These are phyloP conservation scores for Coemansia asiatica DNA, from an alignment of 192 early-diverging fungal genomes.

Conservation along the genomic window DNA sequence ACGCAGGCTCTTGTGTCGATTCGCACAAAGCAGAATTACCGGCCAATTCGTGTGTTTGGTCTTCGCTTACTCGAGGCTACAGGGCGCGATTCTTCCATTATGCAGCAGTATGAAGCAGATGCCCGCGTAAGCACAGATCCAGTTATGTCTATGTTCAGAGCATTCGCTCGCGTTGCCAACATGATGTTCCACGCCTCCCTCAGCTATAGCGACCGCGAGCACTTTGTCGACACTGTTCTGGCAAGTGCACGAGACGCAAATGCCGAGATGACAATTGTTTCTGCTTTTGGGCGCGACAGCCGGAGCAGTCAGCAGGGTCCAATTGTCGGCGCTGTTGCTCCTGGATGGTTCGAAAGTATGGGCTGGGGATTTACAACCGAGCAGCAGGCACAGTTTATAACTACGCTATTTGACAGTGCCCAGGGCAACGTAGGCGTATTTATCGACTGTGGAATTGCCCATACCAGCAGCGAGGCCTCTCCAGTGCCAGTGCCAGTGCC, in stretches of 20 bases:
- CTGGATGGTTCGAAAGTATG: slow-evolving; percentile 44
- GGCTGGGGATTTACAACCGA: slow-evolving; percentile 50
- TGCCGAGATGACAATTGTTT: slow-evolving; percentile 70
- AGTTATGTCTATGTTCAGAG: slow-evolving; percentile 77
- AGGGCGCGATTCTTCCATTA: slow-evolving; percentile 76
- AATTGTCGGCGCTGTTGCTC: slow-evolving; percentile 13
- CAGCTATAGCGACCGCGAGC: slow-evolving; percentile 59
- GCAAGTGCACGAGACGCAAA: slow-evolving; percentile 59
- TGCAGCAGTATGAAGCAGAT: slow-evolving; percentile 70
- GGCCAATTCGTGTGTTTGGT: slow-evolving; percentile 57
- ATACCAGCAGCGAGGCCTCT: slow-evolving; percentile 19
- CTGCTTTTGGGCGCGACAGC: slow-evolving; percentile 57
- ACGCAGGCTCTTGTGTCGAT: slow-evolving; percentile 20
- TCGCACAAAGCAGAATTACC: slow-evolving; percentile 10
- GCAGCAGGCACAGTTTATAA: slow-evolving; percentile 55
- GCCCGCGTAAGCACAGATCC: slow-evolving; percentile 69
- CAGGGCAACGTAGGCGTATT: slow-evolving; percentile 59
- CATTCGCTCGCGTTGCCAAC: slow-evolving; percentile 74
- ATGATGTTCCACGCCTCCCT: slow-evolving; percentile 66
- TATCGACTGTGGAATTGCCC: slow-evolving; percentile 70
- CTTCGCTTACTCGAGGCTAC: slow-evolving; percentile 79
- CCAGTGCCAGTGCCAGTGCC: neutral
- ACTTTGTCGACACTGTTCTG: slow-evolving; percentile 69
- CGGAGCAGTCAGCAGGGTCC: neutral
- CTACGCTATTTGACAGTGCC: slow-evolving; percentile 50